Percentiles rank a stretch among this genome's conserved stretches.
Conservation (phyloP, 352 stramenopile species). For the Globisporangium nagaii region DNA sequence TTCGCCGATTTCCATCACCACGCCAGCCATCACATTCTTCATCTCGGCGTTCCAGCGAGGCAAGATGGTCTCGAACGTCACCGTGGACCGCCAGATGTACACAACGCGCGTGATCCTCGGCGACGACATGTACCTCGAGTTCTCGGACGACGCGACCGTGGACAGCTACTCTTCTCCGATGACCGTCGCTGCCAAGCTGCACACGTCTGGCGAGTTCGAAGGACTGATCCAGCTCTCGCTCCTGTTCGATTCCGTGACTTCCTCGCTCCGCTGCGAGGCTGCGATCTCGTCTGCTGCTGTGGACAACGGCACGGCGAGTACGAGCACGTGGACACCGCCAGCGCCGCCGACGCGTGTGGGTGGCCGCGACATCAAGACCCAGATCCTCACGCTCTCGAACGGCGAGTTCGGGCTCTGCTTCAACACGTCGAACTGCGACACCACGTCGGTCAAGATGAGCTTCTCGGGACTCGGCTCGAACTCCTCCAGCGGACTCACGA, state of each 20-base stretch:
- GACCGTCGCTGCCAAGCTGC: neutral
- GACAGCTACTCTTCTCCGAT: neutral
- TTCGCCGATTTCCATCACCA: too few species aligned
- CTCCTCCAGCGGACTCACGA: neutral
- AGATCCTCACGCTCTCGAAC: constrained; percentile 8
- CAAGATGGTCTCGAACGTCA: constrained; percentile 5
- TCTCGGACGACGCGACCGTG: neutral
- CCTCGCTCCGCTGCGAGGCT: neutral
- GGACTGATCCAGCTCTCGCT: constrained; percentile 15
- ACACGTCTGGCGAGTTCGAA: constrained; percentile 9
- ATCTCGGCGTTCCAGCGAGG: constrained; percentile 11
- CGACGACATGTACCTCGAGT: constrained; percentile 12
- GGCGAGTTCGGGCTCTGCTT: constrained; percentile 21
- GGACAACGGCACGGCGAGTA: neutral
- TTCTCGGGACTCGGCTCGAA: constrained; percentile 13
- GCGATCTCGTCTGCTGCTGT: constrained; percentile 7
- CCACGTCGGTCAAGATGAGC: constrained; percentile 10
- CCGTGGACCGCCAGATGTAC: neutral
- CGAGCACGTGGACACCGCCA: neutral
- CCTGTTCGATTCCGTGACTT: neutral
- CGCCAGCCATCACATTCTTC: constrained; percentile 1
- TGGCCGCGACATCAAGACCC: constrained; percentile 5
- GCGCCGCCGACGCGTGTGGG: neutral
- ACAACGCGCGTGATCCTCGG: constrained; percentile 1
- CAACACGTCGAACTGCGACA: neutral